Base-by-base conservation (phyloP, 2,329 filamentous ascomycete species). In the Trichoderma simmonsii region DNA sequence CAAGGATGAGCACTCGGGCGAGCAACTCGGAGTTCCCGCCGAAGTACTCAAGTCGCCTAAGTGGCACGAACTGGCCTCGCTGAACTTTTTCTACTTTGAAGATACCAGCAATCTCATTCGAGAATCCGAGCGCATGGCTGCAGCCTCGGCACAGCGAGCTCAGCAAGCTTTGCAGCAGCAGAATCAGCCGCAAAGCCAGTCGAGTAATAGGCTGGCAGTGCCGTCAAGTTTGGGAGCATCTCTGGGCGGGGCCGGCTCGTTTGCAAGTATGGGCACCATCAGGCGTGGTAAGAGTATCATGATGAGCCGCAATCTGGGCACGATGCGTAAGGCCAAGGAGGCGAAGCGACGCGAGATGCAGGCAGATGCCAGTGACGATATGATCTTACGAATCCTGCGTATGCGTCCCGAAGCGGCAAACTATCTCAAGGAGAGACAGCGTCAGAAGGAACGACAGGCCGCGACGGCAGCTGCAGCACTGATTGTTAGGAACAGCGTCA, bases 21-120 rank as follows among this genome's bases (percentile, higher is more conserved):
- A 95, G 81, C 93, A 93, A 28, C 89, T 96, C 73, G 96, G 96
- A 75, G 94, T 99, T 3, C 93, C 95, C 0, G 89, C 93, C 59
- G 95, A 98, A 80, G 91, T 98, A 36, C 88, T 99, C 79, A 97
- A 97, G 83, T 97, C 94, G 75, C 93, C 95, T 79, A 99, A 99
- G 87, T 99, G 97, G 86, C 95, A 98, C 85, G 96, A 99, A 81
- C 89, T 99, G 69, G 93, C 96, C 75, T 95, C 94, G 74, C 88
- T 99, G 74, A 97, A 97, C 84, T 99, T 98, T 87, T 99, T 98
- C 86, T 99, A 99, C 85, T 97, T 96, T 79, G 95, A 98, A 78
- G 89, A 92, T 36, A 97, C 94, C 1, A 93, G 97, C 73, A 95
- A 93, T 77, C 88, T 99, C 14, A 94, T 98, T 77, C 92, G 95